phyloP scores from a whole-genome alignment of 1,139 yeast species.

The Ogataea hybrid region DNA sequence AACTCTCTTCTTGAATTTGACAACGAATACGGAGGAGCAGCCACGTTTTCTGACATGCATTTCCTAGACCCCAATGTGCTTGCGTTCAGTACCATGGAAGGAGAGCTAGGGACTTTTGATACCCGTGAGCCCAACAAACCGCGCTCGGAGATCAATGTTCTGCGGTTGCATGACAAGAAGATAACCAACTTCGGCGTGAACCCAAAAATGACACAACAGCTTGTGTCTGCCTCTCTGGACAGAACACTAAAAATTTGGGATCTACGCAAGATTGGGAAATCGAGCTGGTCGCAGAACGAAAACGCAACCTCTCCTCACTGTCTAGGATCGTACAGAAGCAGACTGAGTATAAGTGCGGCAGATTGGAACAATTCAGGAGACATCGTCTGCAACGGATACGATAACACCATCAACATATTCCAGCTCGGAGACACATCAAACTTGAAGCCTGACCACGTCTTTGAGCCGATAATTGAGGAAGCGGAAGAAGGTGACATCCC shows the following conservation, averaged over 20 bases:
- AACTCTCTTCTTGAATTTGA: conserved; percentile 54
- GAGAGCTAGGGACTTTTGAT: conserved; percentile 74
- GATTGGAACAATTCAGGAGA: conserved; percentile 80
- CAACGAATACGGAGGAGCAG: conserved; percentile 47
- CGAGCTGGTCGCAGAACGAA: conserved; percentile 46
- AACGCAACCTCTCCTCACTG: conserved; percentile 45
- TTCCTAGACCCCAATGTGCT: conserved; percentile 53
- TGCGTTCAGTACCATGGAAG: conserved; percentile 74
- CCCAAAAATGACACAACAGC: conserved; percentile 58
- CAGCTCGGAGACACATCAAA: conserved; percentile 45
- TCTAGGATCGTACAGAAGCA: conserved; percentile 64
- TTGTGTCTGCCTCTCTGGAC: conserved; percentile 88
- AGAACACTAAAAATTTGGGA: conserved; percentile 87
- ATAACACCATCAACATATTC: conserved; percentile 69
- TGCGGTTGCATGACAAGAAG: conserved; percentile 80
- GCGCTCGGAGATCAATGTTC: conserved; percentile 35
- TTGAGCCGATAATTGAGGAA: conserved; percentile 21
- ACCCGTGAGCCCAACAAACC: conserved; percentile 43
- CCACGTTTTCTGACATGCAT: conserved; percentile 65
- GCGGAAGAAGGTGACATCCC: conserved; percentile 23
- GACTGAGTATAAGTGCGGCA: conserved; percentile 79
- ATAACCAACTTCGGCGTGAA: conserved; percentile 85
- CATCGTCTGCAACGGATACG: conserved; percentile 90
- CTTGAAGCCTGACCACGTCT: conserved; percentile 15
- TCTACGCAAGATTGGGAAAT: conserved; percentile 47